Evolutionary conservation across 441 rosid genomes (phyloP).

Genomic region (Euphorbia celastroides): DNA sequence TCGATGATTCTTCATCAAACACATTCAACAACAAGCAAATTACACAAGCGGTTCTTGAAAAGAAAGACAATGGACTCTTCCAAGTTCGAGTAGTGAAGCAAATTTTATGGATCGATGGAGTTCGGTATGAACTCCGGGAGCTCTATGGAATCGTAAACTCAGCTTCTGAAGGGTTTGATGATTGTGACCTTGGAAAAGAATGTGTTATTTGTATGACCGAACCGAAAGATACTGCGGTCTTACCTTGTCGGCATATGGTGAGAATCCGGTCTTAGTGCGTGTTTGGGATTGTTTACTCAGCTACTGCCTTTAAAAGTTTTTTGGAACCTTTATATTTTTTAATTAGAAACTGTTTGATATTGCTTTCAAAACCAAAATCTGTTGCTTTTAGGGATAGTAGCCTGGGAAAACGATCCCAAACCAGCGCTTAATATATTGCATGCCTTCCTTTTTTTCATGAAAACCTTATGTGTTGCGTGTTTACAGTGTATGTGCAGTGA

Average conservation of each 20-base stretch:
- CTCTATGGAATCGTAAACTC: conserved; percentile 70
- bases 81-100: conserved; percentile 62
- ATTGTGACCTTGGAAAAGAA: conserved; percentile 69
- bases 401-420: too few species aligned
- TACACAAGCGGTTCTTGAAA: conserved; percentile 77
- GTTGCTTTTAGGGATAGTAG: too few species aligned
- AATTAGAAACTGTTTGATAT: too few species aligned
- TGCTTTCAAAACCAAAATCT: too few species aligned
- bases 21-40: conserved; percentile 62
- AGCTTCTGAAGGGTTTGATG: conserved; percentile 46
- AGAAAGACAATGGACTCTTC: conserved; percentile 52
- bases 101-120: conserved; percentile 79
- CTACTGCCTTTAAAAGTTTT: too few species aligned
- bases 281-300: too few species aligned
- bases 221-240: conserved; percentile 72
- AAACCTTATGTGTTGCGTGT: conserved; percentile 8
- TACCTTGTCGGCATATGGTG: conserved; percentile 96
- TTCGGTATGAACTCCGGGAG: conserved; percentile 78
- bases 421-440: too few species aligned
- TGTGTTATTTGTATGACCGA: conserved; percentile 93
- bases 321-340: too few species aligned
- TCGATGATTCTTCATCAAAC: conserved; percentile 27
- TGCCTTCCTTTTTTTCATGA: neutral
- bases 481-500: conserved; percentile 89
- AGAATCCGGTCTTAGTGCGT: too few species aligned